phyloP scores from a whole-genome alignment of 805 yeast species.

The Candida cerambycidarum region DNA sequence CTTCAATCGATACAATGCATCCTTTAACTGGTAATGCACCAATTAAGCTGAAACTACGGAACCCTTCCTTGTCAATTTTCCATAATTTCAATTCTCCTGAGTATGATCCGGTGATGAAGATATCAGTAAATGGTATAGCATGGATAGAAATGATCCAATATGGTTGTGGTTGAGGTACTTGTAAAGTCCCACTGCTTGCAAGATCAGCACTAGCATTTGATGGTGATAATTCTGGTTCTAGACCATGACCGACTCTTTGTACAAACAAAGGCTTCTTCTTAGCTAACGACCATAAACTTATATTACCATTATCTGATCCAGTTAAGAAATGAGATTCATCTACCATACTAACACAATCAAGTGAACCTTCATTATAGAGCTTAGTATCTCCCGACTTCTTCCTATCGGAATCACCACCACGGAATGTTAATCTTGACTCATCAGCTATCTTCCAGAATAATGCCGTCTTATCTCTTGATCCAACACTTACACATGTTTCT shows the following conservation, averaged over 20 bases:
- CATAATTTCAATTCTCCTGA: slow-evolving; percentile 76
- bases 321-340: slow-evolving; percentile 93
- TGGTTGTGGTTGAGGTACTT: slow-evolving; percentile 74
- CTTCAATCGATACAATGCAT: slow-evolving; percentile 61
- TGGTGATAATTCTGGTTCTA: slow-evolving; percentile 47
- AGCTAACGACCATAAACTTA: slow-evolving; percentile 85
- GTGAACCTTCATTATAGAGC: slow-evolving; percentile 68
- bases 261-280: slow-evolving; percentile 85
- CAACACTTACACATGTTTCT: slow-evolving; percentile 95
- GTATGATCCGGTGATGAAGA: slow-evolving; percentile 88
- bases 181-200: slow-evolving; percentile 57
- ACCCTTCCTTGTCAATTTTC: slow-evolving; percentile 60
- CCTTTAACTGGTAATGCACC: slow-evolving; percentile 69
- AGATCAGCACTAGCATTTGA: slow-evolving; percentile 46
- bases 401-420: slow-evolving; percentile 76
- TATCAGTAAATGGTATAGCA: slow-evolving; percentile 81
- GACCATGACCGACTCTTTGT: slow-evolving; percentile 75
- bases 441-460: slow-evolving; percentile 97
- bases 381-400: slow-evolving; percentile 32
- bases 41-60: slow-evolving; percentile 58
- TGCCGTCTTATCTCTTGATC: slow-evolving; percentile 91
- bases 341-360: slow-evolving; percentile 85
- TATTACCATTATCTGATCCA: slow-evolving; percentile 91
- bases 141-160: slow-evolving; percentile 81
- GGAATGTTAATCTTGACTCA: slow-evolving; percentile 87